Base-by-base conservation (phyloP, 805 yeast species). In the Trichomonascus vanleenenianus region DNA sequence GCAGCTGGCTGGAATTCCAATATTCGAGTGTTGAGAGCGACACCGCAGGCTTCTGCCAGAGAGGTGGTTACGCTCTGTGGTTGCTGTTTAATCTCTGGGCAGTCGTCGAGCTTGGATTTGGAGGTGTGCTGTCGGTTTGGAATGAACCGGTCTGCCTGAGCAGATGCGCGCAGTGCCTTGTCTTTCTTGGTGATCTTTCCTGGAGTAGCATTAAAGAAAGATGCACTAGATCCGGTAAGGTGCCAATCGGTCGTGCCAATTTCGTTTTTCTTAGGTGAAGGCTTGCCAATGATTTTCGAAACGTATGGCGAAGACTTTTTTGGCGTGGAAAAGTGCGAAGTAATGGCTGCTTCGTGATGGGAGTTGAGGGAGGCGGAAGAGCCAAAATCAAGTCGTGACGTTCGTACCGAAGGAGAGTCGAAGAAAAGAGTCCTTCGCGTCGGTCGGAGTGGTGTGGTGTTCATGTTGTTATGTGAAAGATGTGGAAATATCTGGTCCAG, bases 1-100 rank as follows among this genome's bases (percentile, higher is more conserved):
- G 96, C 87, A 16, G 74, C 66, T n/a, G 93, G 94, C 61, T 85
- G 83, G 64, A 84, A 91, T 56, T 86, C 88, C 48, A 91, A 67
- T 33, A 93, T 85, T 51, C 96, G 72, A 50, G 85, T 83, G 50
- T 86, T 83, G 57, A 85, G 76, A 47, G 84, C 82, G 42, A 88
- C 70, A 0, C 98, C 97, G 62, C 97, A 91, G 0, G 97, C 97
- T 59, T 84, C 84, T 0, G 97, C 97, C 1, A 91, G 95, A 22
- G 86, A 81, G 8, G 42, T 20, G 56, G 78, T 78, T 61, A 83
- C 83, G 58, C 85, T 86, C 25, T 22, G 18, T 3, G 40, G 12
- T 10, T 19, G 20, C 16, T 42, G 40, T 11, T 27, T 20, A 12
- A 41, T 45, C 16, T 10, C 15, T 5, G 33, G 22, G 12, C 20